Evolutionary conservation across 345 rosid genomes (phyloP).

Genomic region (Mallotus nudiflorus): DNA sequence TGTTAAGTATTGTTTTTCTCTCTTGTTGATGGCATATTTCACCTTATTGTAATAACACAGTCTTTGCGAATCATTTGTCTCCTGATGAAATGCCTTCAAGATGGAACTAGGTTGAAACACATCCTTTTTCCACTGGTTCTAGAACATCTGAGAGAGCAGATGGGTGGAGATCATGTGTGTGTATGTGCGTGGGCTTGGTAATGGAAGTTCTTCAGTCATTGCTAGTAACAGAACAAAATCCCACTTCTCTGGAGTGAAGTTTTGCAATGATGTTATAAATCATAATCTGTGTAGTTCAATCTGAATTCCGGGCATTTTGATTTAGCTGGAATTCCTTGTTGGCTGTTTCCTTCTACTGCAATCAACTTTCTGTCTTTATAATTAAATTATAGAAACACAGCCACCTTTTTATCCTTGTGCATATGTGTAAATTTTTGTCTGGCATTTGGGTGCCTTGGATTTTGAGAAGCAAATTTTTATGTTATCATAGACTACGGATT

Average conservation of each 20-base stretch:
- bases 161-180: background rate
- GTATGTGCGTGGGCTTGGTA: background rate
- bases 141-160: background rate
- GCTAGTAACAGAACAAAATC: background rate
- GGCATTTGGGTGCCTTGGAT: background rate
- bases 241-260: background rate
- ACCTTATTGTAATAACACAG: background rate
- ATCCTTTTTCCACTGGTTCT: background rate
- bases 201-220: background rate
- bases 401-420: constrained; percentile 6
- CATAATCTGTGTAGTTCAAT: background rate
- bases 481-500: background rate
- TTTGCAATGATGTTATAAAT: background rate
- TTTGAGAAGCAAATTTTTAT: background rate
- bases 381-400: background rate
- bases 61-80: background rate
- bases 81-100: background rate
- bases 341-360: background rate
- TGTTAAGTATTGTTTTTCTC: background rate
- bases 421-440: constrained; percentile 1
- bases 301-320: background rate
- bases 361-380: background rate
- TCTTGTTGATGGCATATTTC: background rate
- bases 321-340: background rate
- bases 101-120: background rate